Conservation (phyloP, 2,329 filamentous ascomycete genomes). For the Neocatenulostroma microsporum region DNA sequence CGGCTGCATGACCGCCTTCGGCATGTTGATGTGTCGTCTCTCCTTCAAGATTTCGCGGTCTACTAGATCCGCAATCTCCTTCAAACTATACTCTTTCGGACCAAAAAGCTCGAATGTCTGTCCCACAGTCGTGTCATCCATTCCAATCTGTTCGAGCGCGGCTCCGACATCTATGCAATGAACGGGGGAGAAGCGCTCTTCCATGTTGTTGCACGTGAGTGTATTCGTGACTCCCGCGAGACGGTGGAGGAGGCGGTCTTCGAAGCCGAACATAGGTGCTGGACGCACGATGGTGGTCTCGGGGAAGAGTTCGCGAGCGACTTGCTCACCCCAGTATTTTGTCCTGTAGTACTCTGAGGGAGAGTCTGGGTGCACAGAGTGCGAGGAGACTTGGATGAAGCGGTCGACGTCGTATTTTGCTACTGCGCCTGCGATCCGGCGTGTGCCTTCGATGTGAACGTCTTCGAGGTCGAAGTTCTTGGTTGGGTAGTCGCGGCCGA, state of each 20-base stretch:
- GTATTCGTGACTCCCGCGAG: slow-evolving; percentile 74
- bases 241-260: slow-evolving; percentile 83
- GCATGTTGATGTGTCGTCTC: slow-evolving; percentile 83
- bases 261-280: slow-evolving; percentile 87
- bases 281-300: slow-evolving; percentile 96
- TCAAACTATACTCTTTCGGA: slow-evolving; percentile 83
- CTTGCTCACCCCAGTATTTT: slow-evolving; percentile 76
- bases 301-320: slow-evolving; percentile 82
- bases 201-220: slow-evolving; percentile 87
- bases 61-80: slow-evolving; percentile 77
- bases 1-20: slow-evolving; percentile 71
- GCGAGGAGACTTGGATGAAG: slow-evolving; percentile 93
- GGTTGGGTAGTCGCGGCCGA: slow-evolving; percentile 90
- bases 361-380: slow-evolving; percentile 76
- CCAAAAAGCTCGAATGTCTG: slow-evolving; percentile 94
- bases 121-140: slow-evolving; percentile 80
- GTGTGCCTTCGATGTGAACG: slow-evolving; percentile 84
- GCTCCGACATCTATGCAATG: slow-evolving; percentile 87
- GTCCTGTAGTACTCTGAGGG: slow-evolving; percentile 83
- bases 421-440: slow-evolving; percentile 86
- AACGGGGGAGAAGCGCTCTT: slow-evolving; percentile 82
- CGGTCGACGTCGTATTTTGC: slow-evolving; percentile 98
- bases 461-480: slow-evolving; percentile 97
- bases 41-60: slow-evolving; percentile 89
- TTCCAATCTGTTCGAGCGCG: slow-evolving; percentile 81